A percentile compares a stretch with the other conserved stretches of the same genome.
Conservation (phyloP, 177 flowering plant genomes). For the Telopea speciosissima region DNA sequence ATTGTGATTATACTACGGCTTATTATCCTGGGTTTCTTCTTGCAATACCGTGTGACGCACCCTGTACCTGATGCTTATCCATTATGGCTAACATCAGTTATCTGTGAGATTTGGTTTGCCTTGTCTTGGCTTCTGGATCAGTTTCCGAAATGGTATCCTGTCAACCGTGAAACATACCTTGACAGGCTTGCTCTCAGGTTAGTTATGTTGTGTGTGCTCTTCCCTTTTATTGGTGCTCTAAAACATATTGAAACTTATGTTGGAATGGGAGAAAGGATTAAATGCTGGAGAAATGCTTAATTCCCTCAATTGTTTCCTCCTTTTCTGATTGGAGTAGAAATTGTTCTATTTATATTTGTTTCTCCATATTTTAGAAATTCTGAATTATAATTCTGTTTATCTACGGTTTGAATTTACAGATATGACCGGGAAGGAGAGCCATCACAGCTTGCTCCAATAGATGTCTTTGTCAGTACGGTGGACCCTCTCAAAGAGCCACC, state of each 20-base stretch:
- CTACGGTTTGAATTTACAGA: conserved; percentile 27
- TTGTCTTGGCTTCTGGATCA: conserved; percentile 98
- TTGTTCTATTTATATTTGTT: neutral
- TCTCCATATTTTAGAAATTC: neutral
- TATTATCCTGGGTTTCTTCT: conserved; percentile 83
- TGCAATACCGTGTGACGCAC: conserved; percentile 86
- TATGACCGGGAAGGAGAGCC: conserved; percentile 95
- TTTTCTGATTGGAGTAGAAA: neutral
- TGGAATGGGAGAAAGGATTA: neutral
- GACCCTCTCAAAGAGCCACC: conserved; percentile 99
- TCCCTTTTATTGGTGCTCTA: neutral
- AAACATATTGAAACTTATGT: neutral
- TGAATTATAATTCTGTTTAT: neutral
- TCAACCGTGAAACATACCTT: conserved; percentile 93
- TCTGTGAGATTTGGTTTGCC: conserved; percentile 99
- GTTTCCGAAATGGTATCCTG: conserved; percentile 96
- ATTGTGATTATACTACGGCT: conserved; percentile 87
- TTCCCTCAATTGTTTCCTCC: neutral
- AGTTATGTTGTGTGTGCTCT: conserved; percentile 5
- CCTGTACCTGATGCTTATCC: conserved; percentile 92
- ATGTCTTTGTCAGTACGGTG: conserved; percentile 97
- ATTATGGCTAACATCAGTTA: conserved; percentile 84
- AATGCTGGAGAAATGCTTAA: neutral
- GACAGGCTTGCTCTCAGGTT: conserved; percentile 93
- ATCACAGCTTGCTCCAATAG: conserved; percentile 87